Evolutionary conservation across 352 stramenopile genomes (phyloP).

Genomic region (Phytophthora quininea): DNA sequence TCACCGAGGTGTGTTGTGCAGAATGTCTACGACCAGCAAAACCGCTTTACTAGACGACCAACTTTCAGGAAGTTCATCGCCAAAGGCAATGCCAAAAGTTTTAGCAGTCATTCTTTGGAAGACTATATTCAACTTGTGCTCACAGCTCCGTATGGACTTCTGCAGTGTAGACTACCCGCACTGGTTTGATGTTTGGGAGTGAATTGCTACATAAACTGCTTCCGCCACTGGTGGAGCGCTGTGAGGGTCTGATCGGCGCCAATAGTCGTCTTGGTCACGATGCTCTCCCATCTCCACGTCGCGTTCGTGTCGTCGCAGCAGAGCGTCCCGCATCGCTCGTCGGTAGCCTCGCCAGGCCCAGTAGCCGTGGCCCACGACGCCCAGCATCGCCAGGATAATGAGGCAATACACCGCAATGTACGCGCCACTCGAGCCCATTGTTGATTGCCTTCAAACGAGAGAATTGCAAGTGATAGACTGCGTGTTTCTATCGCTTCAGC

Average conservation of each 20-base stretch:
- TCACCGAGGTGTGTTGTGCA: too few relatives aligned
- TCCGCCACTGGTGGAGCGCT: constrained; percentile 3
- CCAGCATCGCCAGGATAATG: constrained; percentile 36
- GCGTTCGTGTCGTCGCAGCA: constrained; percentile 36
- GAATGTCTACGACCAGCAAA: too few relatives aligned
- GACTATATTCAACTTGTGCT: background rate
- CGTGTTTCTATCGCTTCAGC: background rate
- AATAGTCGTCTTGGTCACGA: constrained; percentile 31
- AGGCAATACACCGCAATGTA: constrained; percentile 42
- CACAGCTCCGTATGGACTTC: constrained; percentile 14
- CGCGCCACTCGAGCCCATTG: constrained; percentile 21
- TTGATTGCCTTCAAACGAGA: background rate
- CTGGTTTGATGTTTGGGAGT: constrained; percentile 9
- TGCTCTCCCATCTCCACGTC: constrained; percentile 31
- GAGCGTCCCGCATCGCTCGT: constrained; percentile 27
- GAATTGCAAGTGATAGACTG: background rate
- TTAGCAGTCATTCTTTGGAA: too few relatives aligned
- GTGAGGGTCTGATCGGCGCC: constrained; percentile 21
- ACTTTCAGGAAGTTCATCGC: too few relatives aligned
- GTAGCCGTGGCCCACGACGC: constrained; percentile 29
- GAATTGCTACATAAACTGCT: too few relatives aligned
- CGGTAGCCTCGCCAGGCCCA: constrained; percentile 34
- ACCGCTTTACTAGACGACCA: too few relatives aligned
- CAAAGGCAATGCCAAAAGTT: too few relatives aligned
- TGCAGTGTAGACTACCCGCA: constrained; percentile 9